Conservation (phyloP, 345 rosid genomes). For the Populus davidiana region DNA sequence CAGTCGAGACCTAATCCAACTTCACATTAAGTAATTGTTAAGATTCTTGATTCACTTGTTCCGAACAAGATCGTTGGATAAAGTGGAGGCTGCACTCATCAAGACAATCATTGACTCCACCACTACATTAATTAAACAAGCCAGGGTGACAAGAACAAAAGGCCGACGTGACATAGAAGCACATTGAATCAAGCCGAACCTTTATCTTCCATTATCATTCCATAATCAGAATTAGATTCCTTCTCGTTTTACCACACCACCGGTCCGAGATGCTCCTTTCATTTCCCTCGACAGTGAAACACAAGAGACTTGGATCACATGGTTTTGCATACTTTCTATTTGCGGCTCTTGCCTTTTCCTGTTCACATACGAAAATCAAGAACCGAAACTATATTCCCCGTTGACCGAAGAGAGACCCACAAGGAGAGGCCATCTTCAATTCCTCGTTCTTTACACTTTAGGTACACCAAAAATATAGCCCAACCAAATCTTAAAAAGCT, state of each 20-base stretch:
- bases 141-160: not conserved
- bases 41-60: not conserved
- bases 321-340: not conserved
- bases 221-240: not conserved
- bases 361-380: not conserved
- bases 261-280: conserved; percentile 18
- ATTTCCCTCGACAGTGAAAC: conserved; percentile 1
- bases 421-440: not conserved
- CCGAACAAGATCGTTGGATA: conserved; percentile 12
- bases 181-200: conserved; percentile 1
- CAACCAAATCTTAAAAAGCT: not conserved
- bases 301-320: conserved; percentile 3
- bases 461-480: conserved; percentile 5
- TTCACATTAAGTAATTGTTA: not conserved
- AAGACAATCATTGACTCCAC: conserved; percentile 27
- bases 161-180: conserved; percentile 8
- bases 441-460: not conserved
- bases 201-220: conserved; percentile 5
- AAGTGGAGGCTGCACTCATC: conserved; percentile 19
- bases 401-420: not conserved
- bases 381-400: not conserved
- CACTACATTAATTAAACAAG: conserved; percentile 9
- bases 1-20: too few species aligned
- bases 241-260: conserved; percentile 35
- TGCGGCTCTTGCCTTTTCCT: not conserved